A percentile compares a stretch with the other conserved stretches of the same genome.
Conservation (phyloP, 2,329 filamentous ascomycete species). For the Seiridium cupressi region DNA sequence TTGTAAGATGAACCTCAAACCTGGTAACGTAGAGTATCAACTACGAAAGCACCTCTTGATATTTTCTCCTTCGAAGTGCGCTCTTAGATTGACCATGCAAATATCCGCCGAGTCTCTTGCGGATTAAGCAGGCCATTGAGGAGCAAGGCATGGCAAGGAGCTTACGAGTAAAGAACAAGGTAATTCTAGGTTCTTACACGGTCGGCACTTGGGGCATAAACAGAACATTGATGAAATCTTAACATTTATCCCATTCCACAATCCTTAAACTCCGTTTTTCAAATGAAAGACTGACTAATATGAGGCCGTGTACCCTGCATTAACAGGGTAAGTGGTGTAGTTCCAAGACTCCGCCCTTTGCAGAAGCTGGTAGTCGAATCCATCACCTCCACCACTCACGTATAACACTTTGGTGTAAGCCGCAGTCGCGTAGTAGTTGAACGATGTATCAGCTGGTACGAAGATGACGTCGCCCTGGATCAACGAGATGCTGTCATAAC, state of each 20-base stretch:
- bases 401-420: constrained; percentile 25
- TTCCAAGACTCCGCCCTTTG: constrained; percentile 16
- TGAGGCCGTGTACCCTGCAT: not conserved
- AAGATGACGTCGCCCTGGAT: constrained; percentile 26
- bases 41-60: too few species aligned
- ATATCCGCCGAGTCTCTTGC: too few species aligned
- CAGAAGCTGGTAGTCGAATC: constrained; percentile 21
- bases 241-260: not conserved
- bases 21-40: too few species aligned
- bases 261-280: too few species aligned
- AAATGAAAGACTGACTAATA: not conserved
- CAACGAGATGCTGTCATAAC: constrained; percentile 19
- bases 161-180: too few species aligned
- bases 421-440: constrained; percentile 20
- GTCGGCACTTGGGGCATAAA: not conserved
- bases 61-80: too few species aligned
- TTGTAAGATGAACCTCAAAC: too few species aligned
- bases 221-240: not conserved
- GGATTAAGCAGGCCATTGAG: too few species aligned
- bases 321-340: constrained; percentile 8
- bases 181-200: not conserved
- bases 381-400: constrained; percentile 20
- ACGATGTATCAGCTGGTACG: constrained; percentile 16
- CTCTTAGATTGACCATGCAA: too few species aligned
- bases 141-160: too few species aligned